These are phyloP conservation scores for Mortierella hygrophila DNA, from an alignment of 192 early-diverging fungal species.

Conservation along the genomic window DNA sequence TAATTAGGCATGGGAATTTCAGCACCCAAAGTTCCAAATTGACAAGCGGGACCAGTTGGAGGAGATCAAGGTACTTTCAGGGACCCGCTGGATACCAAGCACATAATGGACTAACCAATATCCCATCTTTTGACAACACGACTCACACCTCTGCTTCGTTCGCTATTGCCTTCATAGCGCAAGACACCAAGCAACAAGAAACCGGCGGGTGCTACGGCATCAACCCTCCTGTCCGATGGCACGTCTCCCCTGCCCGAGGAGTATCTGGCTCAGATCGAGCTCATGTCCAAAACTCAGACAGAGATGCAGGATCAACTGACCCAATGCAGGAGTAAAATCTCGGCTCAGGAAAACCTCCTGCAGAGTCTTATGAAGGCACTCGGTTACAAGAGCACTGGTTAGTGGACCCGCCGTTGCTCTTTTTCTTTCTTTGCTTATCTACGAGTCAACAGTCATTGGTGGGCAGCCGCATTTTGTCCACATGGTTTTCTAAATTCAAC, in stretches of 20 bases:
- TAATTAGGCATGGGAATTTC: conserved; percentile 72
- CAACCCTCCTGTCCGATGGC: conserved; percentile 14
- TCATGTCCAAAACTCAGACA: conserved; percentile 28
- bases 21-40: conserved; percentile 73
- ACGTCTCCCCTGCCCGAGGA: conserved; percentile 15
- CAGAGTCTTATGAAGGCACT: conserved; percentile 54
- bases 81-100: background rate
- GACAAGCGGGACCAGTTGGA: conserved; percentile 65
- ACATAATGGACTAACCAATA: background rate
- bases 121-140: background rate
- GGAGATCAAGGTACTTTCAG: conserved; percentile 61
- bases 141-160: background rate
- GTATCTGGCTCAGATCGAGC: conserved; percentile 32
- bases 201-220: background rate
- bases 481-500: background rate
- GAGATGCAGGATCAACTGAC: conserved; percentile 57
- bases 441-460: background rate
- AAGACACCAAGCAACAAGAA: conserved; percentile 48
- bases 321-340: conserved; percentile 54
- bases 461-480: background rate
- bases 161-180: conserved; percentile 22
- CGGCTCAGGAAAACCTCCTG: conserved; percentile 50
- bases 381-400: conserved; percentile 50
- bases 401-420: background rate
- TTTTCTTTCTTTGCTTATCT: background rate